Evolutionary conservation across 306 rosid genomes (phyloP).

Genomic region (Chamaecrista fasciculata): DNA sequence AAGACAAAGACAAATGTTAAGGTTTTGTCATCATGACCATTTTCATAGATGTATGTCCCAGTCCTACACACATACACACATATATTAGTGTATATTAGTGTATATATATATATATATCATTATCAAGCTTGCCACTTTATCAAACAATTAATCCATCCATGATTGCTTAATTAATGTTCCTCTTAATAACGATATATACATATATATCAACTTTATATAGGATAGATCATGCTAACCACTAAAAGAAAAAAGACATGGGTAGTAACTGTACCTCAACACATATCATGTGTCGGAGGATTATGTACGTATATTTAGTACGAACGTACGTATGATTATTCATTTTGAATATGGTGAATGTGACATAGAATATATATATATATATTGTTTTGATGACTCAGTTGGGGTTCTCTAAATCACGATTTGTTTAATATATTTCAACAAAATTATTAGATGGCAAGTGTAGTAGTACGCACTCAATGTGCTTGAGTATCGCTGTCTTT

Average conservation of each 20-base stretch:
- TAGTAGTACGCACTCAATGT: constrained; percentile 33
- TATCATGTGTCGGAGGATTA: constrained; percentile 47
- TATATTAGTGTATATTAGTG: too few species aligned
- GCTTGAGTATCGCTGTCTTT: constrained; percentile 23
- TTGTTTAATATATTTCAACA: constrained; percentile 22
- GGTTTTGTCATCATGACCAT: constrained; percentile 84
- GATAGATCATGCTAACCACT: constrained; percentile 43
- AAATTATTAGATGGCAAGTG: background rate
- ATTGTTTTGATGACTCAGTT: too few species aligned
- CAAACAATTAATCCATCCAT: constrained; percentile 34
- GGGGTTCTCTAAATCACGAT: constrained; percentile 16
- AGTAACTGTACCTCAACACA: constrained; percentile 39
- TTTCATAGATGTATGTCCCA: constrained; percentile 51
- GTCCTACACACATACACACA: too few species aligned
- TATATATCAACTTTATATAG: constrained; percentile 31
- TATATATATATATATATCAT: constrained; percentile 54
- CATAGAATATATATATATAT: too few species aligned
- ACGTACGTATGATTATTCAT: constrained; percentile 29
- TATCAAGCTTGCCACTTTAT: constrained; percentile 50
- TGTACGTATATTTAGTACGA: too few species aligned
- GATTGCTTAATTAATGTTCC: constrained; percentile 42
- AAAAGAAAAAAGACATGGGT: constrained; percentile 48
- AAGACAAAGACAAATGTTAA: constrained; percentile 97
- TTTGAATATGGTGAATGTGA: background rate
- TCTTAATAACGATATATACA: constrained; percentile 14